Evolutionary conservation across 768 basidiomycete genomes (phyloP).

Genomic region (Boletus sp.): DNA sequence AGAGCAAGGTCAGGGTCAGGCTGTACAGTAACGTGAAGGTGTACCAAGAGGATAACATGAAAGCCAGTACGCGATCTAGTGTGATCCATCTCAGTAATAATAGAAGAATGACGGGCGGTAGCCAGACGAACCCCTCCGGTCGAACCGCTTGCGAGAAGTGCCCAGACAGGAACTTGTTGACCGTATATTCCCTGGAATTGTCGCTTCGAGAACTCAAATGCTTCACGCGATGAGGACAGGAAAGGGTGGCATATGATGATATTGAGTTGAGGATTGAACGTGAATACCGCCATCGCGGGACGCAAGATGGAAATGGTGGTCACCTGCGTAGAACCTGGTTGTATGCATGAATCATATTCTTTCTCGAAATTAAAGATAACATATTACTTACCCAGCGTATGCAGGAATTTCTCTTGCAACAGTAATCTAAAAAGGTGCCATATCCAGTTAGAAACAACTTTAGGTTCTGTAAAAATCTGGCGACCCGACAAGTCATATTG

Average conservation of each 20-base stretch:
- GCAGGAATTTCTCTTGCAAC: constrained; percentile 93
- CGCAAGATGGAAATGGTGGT: background rate
- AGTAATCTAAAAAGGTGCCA: constrained; percentile 58
- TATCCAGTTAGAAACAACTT: background rate
- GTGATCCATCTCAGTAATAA: background rate
- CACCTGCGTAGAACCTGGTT: constrained; percentile 67
- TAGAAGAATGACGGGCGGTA: background rate
- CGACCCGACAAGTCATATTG: background rate
- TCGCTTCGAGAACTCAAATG: constrained; percentile 89
- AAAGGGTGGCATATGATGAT: background rate
- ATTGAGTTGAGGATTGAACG: background rate
- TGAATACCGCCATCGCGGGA: background rate
- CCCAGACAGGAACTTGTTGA: constrained; percentile 76
- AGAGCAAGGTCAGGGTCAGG: background rate
- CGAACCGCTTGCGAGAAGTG: constrained; percentile 77
- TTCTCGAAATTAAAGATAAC: background rate
- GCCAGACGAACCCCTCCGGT: constrained; percentile 67
- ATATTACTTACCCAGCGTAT: constrained; percentile 65
- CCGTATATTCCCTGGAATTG: constrained; percentile 65
- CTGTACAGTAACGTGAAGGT: background rate
- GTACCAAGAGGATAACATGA: constrained; percentile 85
- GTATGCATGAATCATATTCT: background rate
- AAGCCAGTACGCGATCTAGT: constrained; percentile 64
- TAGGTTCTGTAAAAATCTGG: background rate
- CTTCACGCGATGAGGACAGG: constrained; percentile 32